Evolutionary conservation across 192 early-diverging fungal genomes (phyloP).

Genomic region (Podila epicladia): DNA sequence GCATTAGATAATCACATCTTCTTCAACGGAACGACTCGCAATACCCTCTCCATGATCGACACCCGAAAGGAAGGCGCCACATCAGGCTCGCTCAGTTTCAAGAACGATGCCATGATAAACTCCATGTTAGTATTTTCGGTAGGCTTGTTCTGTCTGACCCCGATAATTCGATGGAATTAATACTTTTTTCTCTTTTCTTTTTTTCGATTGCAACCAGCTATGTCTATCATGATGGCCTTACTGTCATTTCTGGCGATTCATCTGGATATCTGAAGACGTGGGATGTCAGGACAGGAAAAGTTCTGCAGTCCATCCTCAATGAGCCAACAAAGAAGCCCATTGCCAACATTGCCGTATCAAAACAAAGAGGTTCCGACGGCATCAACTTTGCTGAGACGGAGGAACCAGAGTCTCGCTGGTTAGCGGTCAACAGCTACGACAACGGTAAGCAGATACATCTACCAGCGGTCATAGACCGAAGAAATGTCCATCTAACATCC

Average conservation of each 20-base stretch:
- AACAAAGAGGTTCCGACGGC: conserved; percentile 38
- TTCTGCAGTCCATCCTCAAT: conserved; percentile 65
- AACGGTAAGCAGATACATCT: conserved; percentile 69
- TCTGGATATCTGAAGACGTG: conserved; percentile 91
- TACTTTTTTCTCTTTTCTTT: neutral
- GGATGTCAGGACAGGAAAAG: conserved; percentile 77
- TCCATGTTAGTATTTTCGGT: conserved; percentile 55
- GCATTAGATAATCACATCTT: conserved; percentile 77
- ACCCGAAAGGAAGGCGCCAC: conserved; percentile 50
- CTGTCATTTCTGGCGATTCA: conserved; percentile 86
- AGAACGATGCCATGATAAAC: conserved; percentile 86
- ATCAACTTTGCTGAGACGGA: conserved; percentile 35
- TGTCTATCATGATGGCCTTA: conserved; percentile 75
- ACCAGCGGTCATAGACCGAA: no score
- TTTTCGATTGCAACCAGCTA: conserved; percentile 25
- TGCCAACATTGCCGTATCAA: conserved; percentile 72
- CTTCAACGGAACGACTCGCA: conserved; percentile 82
- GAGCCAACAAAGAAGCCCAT: conserved; percentile 79
- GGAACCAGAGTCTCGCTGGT: conserved; percentile 77
- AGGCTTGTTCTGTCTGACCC: neutral
- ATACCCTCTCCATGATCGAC: conserved; percentile 75
- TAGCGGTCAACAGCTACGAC: conserved; percentile 94
- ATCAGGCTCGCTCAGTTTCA: conserved; percentile 48
- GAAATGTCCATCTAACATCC: neutral
- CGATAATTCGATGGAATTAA: neutral